Base-by-base conservation (phyloP, 176 grass and related monocot genomes). In the Oryza brachyantha region DNA sequence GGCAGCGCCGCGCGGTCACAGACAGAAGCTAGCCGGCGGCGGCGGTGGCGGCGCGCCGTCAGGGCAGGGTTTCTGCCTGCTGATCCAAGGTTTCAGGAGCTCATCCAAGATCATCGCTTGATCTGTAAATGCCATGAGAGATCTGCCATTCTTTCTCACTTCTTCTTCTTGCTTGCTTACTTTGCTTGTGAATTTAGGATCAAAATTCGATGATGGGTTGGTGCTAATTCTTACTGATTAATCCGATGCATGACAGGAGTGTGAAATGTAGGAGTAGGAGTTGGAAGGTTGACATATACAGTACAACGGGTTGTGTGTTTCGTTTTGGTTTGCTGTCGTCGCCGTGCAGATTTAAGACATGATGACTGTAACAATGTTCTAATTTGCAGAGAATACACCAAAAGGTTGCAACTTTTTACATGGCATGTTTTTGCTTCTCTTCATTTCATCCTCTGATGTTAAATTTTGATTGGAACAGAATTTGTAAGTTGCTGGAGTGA, bases 21-120 rank as follows among this genome's bases (percentile, higher is more conserved):
- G 31, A 32, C 31, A 32, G 4, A 32, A 32, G 31, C 31, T 32
- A 4, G 31, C 3, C 31, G 31, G 31, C 31, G 31, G 31, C 31
- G 31, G 31, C 3, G 31, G 31, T 4, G 79, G 26, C 5, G 71
- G 64, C 5, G 74, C 31, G 26, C 26, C 70, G 8, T 70, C 81
- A 0, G 76, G 29, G 59, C 62, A 86, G 14, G 91, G 87, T 1
- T 87, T 93, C 91, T 90, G 81, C 77, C 81, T 93, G 54, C 68
- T 93, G 13, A 85, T 93, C 65, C 84, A 90, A 72, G 87, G 84
- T 13, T 90, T 82, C 87, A 90, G 61, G 68, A 70, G 64, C 80
- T 76, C 73, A 42, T 84, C 87, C 81, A 89, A 89, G 82, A 81
- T 54, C 72, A 75, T 50, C 76, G 32, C 65, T 45, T 88, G 59